Conservation (phyloP, 345 rosid genomes). For the Gossypium longicalyx region DNA sequence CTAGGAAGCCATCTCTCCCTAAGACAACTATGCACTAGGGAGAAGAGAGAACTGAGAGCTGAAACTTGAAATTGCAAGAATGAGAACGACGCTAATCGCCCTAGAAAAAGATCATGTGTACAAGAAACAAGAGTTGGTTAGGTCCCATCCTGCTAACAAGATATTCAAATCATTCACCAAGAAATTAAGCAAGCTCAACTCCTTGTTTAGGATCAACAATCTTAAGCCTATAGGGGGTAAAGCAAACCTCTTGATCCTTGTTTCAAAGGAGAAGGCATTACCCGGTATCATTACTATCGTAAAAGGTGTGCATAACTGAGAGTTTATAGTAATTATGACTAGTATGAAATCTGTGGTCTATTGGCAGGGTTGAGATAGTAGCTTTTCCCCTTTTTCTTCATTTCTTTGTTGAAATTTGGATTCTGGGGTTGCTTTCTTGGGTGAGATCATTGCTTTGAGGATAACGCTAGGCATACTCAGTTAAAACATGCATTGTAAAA, state of each 20-base stretch:
- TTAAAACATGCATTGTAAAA: background rate
- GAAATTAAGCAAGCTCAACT: slow-evolving; percentile 72
- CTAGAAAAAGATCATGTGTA: slow-evolving; percentile 86
- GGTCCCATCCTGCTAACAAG: slow-evolving; percentile 62
- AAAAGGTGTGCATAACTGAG: slow-evolving; percentile 20
- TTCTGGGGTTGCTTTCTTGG: slow-evolving; percentile 11
- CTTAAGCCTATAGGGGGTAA: slow-evolving; percentile 54
- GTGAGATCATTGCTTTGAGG: background rate
- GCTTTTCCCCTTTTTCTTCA: background rate
- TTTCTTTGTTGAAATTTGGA: background rate
- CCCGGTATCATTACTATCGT: slow-evolving; percentile 56
- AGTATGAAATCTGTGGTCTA: slow-evolving; percentile 23
- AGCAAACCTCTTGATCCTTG: slow-evolving; percentile 45
- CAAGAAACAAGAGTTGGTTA: slow-evolving; percentile 83
- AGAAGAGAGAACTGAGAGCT: slow-evolving; percentile 93
- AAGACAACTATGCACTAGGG: slow-evolving; percentile 91
- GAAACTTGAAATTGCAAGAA: slow-evolving; percentile 93
- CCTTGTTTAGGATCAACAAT: slow-evolving; percentile 61
- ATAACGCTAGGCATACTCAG: background rate
- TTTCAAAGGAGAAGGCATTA: slow-evolving; percentile 77
- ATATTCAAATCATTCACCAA: slow-evolving; percentile 72
- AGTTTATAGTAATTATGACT: slow-evolving; percentile 29
- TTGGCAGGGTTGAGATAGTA: slow-evolving; percentile 17
- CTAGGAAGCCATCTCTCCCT: slow-evolving; percentile 94
- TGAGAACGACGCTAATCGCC: slow-evolving; percentile 97